phyloP scores from a whole-genome alignment of 164 flowering plant species.

The Dillenia turbinata region DNA sequence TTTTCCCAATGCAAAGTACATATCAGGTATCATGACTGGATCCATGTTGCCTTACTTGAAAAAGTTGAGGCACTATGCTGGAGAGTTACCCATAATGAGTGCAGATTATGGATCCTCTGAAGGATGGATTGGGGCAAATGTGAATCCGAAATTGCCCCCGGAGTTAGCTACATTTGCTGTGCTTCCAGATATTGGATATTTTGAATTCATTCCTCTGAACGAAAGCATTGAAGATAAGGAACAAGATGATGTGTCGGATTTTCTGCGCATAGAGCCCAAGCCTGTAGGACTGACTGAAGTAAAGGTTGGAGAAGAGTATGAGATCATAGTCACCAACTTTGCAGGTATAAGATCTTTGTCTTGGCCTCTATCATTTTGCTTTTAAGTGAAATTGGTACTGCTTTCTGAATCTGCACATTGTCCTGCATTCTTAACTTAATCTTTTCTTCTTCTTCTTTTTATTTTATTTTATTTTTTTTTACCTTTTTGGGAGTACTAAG shows the following conservation, averaged over 20 bases:
- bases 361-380: no score
- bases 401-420: no score
- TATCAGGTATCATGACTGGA: constrained; percentile 95
- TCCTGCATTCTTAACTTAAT: no score
- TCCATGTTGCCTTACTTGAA: constrained; percentile 88
- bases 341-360: constrained; percentile 52
- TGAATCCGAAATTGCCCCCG: constrained; percentile 70
- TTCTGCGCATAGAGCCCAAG: constrained; percentile 27
- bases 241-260: constrained; percentile 8
- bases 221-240: constrained; percentile 16
- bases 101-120: constrained; percentile 95
- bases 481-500: no score
- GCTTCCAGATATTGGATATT: constrained; percentile 84
- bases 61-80: constrained; percentile 91
- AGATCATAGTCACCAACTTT: constrained; percentile 65
- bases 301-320: constrained; percentile 82
- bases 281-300: constrained; percentile 83
- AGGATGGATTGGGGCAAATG: constrained; percentile 96
- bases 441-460: no score
- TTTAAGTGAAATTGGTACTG: no score
- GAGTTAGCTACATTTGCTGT: constrained; percentile 72
- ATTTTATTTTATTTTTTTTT: no score
- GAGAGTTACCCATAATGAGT: constrained; percentile 60
- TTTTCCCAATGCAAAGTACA: constrained; percentile 81
- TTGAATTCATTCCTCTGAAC: constrained; percentile 76